Percentiles rank a stretch among this genome's conserved stretches.
These are phyloP conservation scores for Podaxis sp. DNA, from an alignment of 768 basidiomycete species.

Conservation along the genomic window DNA sequence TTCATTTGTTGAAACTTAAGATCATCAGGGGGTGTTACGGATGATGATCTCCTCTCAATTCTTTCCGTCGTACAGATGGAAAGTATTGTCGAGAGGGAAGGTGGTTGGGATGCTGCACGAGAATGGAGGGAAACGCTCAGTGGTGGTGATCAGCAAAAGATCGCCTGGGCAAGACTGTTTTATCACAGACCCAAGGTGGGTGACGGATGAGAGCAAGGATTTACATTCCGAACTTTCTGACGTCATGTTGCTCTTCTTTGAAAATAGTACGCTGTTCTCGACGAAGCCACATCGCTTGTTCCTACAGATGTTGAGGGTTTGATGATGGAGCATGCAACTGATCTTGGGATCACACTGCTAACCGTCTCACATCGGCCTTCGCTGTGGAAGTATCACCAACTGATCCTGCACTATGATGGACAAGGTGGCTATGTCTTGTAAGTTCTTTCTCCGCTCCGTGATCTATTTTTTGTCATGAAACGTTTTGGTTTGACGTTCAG, in stretches of 20 bases:
- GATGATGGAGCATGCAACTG: constrained; percentile 93
- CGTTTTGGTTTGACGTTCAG: constrained; percentile 35
- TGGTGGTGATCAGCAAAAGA: constrained; percentile 95
- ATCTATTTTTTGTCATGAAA: constrained; percentile 6
- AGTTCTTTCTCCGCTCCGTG: constrained; percentile 29
- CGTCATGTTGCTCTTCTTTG: constrained; percentile 1
- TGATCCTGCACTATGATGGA: constrained; percentile 90
- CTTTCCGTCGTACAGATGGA: constrained; percentile 83
- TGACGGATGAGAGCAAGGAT: constrained; percentile 25
- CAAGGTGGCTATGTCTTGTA: constrained; percentile 95
- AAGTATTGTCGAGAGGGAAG: constrained; percentile 85
- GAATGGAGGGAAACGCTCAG: constrained; percentile 95
- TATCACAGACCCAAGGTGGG: constrained; percentile 90
- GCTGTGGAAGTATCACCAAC: constrained; percentile 88
- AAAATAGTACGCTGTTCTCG: constrained; percentile 87
- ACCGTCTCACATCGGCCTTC: constrained; percentile 96
- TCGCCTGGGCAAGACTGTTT: constrained; percentile 95
- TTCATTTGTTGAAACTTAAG: not conserved
- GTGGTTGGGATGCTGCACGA: constrained; percentile 88
- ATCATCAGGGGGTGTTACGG: constrained; percentile 63
- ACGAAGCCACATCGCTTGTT: constrained; percentile 95
- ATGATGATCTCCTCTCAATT: constrained; percentile 70
- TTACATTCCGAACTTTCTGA: not conserved
- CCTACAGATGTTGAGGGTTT: constrained; percentile 88
- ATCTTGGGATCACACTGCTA: constrained; percentile 85